Evolutionary conservation across 2,329 filamentous ascomycete species (phyloP), one percentile per base, ranked within the genome.

Genomic region (Rasamsonia emersonii): DNA sequence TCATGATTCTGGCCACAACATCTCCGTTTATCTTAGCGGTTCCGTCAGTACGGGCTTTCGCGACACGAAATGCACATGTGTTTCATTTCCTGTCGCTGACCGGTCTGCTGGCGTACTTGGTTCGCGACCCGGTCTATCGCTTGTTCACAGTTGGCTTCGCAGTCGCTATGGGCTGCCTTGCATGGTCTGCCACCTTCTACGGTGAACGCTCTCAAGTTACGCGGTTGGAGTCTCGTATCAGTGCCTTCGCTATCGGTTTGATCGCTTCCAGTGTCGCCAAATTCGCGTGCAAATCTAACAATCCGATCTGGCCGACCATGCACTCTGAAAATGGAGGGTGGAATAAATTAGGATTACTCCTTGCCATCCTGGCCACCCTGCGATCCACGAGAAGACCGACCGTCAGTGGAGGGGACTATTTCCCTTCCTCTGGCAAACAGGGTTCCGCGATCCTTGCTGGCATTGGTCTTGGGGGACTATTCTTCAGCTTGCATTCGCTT

Each of bases 301-400:
- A 98, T 55, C 91, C 91, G 0, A 77, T 96, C 39, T 98, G 91
- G 91, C 88, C 91, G 1, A 82, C 91, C 40, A 83, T 96, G 75
- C 82, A 95, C 56, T 76, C 78, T 18, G 74, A 71, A 6, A 98
- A 94, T 54, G 91, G 91, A 21, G 91, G 91, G 3, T 88, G 83
- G 78, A 98, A 98, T 59, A 85, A 82, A 41, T 73, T 79, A 13
- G 91, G 88, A 17, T 66, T 96, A 28, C 58, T 74, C 9, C 59
- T 98, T 9, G 91, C 81, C 25, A 50, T 93, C 15, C 52, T 93
- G 6, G 82, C 91, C 14, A 75, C 82, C 11, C 58, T 89, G 30
- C 72, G 84, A 30, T 83, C 89, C 27, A 88, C 83, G 5, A 73
- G 84, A 43, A 75, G 68, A 36, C 67, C 72, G 3, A 71, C 73